A percentile compares a stretch with the other conserved stretches of the same genome.
Conservation (phyloP, 192 early-diverging fungal genomes). For the Podila epicladia region DNA sequence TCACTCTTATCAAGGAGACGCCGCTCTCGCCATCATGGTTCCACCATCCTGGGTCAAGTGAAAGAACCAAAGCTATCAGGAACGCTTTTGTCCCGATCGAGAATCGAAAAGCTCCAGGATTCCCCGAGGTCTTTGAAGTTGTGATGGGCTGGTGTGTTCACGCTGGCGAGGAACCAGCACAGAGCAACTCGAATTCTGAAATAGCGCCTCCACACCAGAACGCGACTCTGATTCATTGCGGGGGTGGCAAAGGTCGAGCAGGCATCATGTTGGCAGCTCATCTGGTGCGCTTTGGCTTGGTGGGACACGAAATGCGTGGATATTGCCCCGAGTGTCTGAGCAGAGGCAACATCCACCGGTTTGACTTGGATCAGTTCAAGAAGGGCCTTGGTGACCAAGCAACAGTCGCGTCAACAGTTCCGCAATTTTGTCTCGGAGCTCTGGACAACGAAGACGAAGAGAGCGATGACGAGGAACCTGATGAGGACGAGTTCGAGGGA, state of each 20-base stretch:
- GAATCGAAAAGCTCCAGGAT: conserved; percentile 40
- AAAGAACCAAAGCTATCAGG: conserved; percentile 13
- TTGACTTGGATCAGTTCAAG: conserved; percentile 35
- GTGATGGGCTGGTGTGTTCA: conserved; percentile 47
- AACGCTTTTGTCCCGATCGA: conserved; percentile 49
- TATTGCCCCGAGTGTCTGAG: conserved; percentile 31
- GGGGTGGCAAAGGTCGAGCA: conserved; percentile 45
- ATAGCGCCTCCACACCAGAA: conserved; percentile 15
- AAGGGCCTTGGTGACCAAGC: conserved; percentile 23
- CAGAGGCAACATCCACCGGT: conserved; percentile 22
- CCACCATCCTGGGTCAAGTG: conserved; percentile 1
- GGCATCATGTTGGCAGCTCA: conserved; percentile 45
- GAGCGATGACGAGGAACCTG: conserved; percentile 9
- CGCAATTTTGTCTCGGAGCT: conserved; percentile 3
- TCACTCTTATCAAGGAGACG: conserved; percentile 40
- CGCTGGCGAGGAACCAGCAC: not conserved
- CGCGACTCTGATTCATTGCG: conserved; percentile 44
- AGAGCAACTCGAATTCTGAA: not conserved
- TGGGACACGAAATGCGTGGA: conserved; percentile 31
- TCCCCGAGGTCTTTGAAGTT: conserved; percentile 44
- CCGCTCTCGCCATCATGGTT: conserved; percentile 39
- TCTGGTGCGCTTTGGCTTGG: conserved; percentile 36
- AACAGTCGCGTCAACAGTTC: conserved; percentile 16
- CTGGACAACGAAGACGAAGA: conserved; percentile 1
- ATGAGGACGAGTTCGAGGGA: not conserved